Evolutionary conservation across 2,329 filamentous ascomycete genomes (phyloP), one percentile per base, ranked within the genome.

Genomic region (Cladosporium oxysporum): DNA sequence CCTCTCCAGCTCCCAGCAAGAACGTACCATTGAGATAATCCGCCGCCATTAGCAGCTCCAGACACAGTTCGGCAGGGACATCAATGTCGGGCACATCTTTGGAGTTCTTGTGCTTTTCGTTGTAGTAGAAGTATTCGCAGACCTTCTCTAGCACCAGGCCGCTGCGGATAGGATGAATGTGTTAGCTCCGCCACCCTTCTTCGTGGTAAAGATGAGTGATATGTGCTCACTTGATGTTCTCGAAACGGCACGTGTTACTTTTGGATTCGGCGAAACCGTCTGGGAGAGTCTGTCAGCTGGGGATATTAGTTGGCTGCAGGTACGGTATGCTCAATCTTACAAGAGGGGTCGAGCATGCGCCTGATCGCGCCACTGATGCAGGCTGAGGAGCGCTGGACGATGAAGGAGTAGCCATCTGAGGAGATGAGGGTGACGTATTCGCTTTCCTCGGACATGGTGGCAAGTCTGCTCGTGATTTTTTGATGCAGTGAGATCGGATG

Each of bases 121-220:
- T 91, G 81, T 93, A 93, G 76, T 92, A 91, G 68, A 93, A 89
- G 79, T 93, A 94, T 79, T 93, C 90, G 77, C 89, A 90, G 35
- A 93, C 88, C 76, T 92, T 92, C 76, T 93, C 91, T 2, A 94
- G 86, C 6, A 93, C 86, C 62, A 89, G 81, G 69, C 87, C 89
- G 78, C 90, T 93, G 76, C 29, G n/a, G 31, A 18, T 6, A 21
- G 33, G 21, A 58, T 37, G 33, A 21, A 58, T 37, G 12, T 26
- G 41, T 57, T 31, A 64, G 62, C 28, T 35, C 18, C 11, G 29
- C 16, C 18, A 16, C 52, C 18, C n/a, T 28, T 16, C 23, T n/a
- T 1, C 23, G 5, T 6, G 49, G 11, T 31, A 31, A 31, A 53
- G 29, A 33, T 8, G 50, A 33, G 52, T 21, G 7, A 10, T 18